phyloP scores from a whole-genome alignment of 768 basidiomycete genomes.

The Naganishia antarctica region DNA sequence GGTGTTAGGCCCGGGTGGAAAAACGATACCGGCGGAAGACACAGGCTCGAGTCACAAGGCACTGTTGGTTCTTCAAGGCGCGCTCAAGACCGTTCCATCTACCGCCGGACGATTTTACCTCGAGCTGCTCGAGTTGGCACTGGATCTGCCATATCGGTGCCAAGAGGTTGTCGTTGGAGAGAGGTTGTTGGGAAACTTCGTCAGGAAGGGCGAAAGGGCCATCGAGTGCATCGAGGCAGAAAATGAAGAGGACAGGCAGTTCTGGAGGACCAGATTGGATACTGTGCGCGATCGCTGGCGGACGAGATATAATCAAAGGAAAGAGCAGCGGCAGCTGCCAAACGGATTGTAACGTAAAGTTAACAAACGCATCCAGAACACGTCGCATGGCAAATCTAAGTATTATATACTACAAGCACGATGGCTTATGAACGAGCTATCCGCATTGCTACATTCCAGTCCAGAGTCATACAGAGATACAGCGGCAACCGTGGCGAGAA shows the following conservation, averaged over 20 bases:
- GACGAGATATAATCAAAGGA: background rate
- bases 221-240: background rate
- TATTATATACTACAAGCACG: too few species aligned
- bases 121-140: conserved; percentile 5
- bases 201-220: background rate
- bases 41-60: background rate
- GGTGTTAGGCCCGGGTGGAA: too few species aligned
- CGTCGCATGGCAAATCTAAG: too few species aligned
- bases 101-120: background rate
- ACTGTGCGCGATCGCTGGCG: background rate
- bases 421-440: too few species aligned
- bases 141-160: background rate
- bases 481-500: too few species aligned
- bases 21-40: background rate
- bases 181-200: background rate
- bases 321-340: background rate
- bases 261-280: conserved; percentile 3
- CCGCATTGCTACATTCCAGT: too few species aligned
- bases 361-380: too few species aligned
- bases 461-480: too few species aligned
- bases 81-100: background rate
- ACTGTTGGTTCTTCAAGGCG: background rate
- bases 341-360: too few species aligned
- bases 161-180: conserved; percentile 1
- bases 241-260: background rate